Conservation (phyloP, 371 early-diverging fungal genomes). For the Saksenaea vasiformis region DNA sequence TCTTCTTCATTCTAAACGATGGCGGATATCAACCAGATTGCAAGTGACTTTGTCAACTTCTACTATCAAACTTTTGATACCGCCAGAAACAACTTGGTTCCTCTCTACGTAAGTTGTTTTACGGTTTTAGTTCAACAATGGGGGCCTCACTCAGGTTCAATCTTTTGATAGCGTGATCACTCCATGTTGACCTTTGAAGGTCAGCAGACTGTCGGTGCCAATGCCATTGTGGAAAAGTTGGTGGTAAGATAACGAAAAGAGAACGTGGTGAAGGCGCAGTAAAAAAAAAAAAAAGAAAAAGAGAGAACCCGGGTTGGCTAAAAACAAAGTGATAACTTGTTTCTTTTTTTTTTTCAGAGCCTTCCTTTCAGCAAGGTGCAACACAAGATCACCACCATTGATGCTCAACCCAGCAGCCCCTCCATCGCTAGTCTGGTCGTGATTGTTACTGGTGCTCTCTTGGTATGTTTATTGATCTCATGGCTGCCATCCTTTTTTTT, state of each 20-base stretch:
- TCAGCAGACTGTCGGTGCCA: constrained; percentile 56
- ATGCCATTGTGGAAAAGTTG: constrained; percentile 76
- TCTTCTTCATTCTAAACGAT: constrained; percentile 25
- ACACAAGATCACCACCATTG: constrained; percentile 71
- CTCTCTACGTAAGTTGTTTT: constrained; percentile 78
- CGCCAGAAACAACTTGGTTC: constrained; percentile 58
- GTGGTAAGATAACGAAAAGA: too few species aligned
- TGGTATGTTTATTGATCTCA: constrained; percentile 56
- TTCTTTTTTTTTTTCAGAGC: constrained; percentile 44
- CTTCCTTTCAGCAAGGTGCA: constrained; percentile 79
- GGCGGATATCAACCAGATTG: constrained; percentile 55
- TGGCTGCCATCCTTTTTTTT: neutral
- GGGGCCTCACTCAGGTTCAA: neutral
- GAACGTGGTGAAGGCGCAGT: too few species aligned
- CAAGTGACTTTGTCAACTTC: constrained; percentile 72
- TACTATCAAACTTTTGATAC: constrained; percentile 88
- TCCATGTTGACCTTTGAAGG: constrained; percentile 93
- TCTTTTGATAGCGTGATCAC: constrained; percentile 56
- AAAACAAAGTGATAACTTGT: too few species aligned
- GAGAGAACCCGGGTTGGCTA: neutral
- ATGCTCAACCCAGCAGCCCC: constrained; percentile 78
- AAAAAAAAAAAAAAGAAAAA: neutral
- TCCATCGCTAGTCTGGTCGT: constrained; percentile 62
- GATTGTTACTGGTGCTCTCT: constrained; percentile 84
- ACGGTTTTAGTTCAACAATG: neutral